A percentile compares a stretch with the other conserved stretches of the same genome.
These are phyloP conservation scores for Botrytis cinerea DNA, from an alignment of 2,329 filamentous ascomycete species.

Conservation along the genomic window DNA sequence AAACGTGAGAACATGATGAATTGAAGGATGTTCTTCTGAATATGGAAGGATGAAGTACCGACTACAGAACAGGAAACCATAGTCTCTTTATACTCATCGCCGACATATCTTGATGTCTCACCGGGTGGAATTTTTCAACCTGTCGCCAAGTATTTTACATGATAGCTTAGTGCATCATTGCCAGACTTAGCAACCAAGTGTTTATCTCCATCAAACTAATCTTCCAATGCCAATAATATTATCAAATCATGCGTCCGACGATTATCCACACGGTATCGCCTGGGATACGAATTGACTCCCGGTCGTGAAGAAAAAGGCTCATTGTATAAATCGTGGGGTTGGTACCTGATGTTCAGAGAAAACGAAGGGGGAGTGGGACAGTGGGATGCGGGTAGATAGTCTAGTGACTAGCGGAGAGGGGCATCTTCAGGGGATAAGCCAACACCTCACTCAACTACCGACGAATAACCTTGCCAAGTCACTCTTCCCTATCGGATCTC, in stretches of 20 bases:
- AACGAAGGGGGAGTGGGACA: background rate
- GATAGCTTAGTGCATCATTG: conserved; percentile 6
- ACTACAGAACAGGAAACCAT: background rate
- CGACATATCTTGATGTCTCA: background rate
- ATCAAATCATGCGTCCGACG: conserved; percentile 8
- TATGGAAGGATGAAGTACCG: background rate
- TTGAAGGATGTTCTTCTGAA: background rate
- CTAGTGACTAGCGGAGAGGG: background rate
- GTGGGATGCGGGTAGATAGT: background rate
- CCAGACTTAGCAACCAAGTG: background rate
- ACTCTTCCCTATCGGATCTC: background rate
- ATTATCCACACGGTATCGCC: background rate
- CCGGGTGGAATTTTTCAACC: background rate
- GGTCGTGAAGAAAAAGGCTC: background rate
- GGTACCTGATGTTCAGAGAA: background rate
- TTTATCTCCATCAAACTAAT: background rate
- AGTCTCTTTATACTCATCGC: conserved; percentile 13
- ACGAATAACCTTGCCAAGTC: conserved; percentile 6
- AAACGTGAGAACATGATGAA: conserved; percentile 15
- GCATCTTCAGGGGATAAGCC: background rate
- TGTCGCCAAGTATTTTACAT: conserved; percentile 10
- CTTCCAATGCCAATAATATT: conserved; percentile 1
- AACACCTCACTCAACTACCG: background rate
- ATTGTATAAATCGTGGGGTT: background rate
- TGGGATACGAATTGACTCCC: background rate